Evolutionary conservation across 441 rosid genomes (phyloP), one percentile per base, ranked within the genome.

Genomic region (Breynia disticha): DNA sequence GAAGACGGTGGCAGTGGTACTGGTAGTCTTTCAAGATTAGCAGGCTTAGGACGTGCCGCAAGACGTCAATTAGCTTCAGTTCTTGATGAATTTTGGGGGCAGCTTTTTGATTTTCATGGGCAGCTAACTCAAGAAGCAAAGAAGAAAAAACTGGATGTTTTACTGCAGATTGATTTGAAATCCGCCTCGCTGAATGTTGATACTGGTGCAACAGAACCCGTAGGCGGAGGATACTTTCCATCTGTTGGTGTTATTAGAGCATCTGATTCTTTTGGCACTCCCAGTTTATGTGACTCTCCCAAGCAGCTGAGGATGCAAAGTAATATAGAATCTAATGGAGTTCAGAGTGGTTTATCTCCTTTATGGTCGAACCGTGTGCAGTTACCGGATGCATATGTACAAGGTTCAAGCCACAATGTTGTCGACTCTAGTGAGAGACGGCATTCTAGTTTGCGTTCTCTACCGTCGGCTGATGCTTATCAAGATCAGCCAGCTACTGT

Each of bases 21-120:
- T 39, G 99, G 94, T 52, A 90, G 97, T 70, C 95, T 94, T 68
- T 85, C 97, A 19, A 85, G 95, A 74, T 70, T 94, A 72, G 89
- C 79, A 56, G 99, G 96, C 54, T 62, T 94, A 57, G 99, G 99
- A n/a, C 96, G 99, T 57, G 95, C 97, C 50, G 95, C 97, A 8
- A 77, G 96, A 65, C 85, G 94, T 22, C 91, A 94, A 56, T 63
- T 94, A 66, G 84, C 95, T 49, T 68, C 66, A 7, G 74, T 61
- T 54, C 93, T 94, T 24, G 91, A 82, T 55, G 99, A 90, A 64
- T 94, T 94, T 71, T 94, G 99, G 99, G 97, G 87, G 32, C 96
- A 87, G 61, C 57, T 94, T 54, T 94, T 68, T 62, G 89, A 94
- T 77, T 73, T 69, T 24, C 88, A 94, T 46, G 99, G 99, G 51